Percentiles rank a stretch among this genome's conserved stretches.
These are phyloP conservation scores for Drechmeria coniospora DNA, from an alignment of 2,329 filamentous ascomycete genomes.

Conservation along the genomic window DNA sequence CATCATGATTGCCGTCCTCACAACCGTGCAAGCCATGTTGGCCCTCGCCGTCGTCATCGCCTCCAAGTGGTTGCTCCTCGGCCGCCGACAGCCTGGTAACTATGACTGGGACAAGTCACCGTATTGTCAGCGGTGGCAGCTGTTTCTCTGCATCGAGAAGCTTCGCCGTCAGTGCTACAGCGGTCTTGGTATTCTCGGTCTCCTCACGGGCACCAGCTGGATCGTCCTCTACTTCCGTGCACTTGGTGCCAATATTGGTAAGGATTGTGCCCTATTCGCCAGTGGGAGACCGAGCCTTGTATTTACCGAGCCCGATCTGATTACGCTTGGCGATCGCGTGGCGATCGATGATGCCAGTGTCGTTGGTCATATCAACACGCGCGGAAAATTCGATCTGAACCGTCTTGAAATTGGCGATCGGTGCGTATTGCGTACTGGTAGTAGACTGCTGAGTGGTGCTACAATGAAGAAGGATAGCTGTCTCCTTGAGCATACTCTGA, in stretches of 20 bases:
- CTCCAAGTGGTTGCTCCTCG: slow-evolving; percentile 36
- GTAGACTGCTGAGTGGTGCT: slow-evolving; percentile 35
- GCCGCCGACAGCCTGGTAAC: slow-evolving; percentile 32
- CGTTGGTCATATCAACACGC: slow-evolving; percentile 40
- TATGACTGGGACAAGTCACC: slow-evolving; percentile 41
- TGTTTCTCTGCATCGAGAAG: slow-evolving; percentile 35
- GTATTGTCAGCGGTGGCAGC: slow-evolving; percentile 43
- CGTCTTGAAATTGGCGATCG: slow-evolving; percentile 31
- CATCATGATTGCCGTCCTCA: slow-evolving; percentile 24
- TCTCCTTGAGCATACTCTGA: slow-evolving; percentile 40
- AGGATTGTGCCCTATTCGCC: slow-evolving; percentile 38
- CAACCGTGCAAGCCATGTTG: slow-evolving; percentile 24
- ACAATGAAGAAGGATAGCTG: slow-evolving; percentile 36
- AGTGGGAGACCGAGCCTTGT: slow-evolving; percentile 35
- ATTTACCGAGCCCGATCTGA: slow-evolving; percentile 42
- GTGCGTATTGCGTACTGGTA: slow-evolving; percentile 35
- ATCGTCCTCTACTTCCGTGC: slow-evolving; percentile 36
- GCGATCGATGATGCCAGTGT: slow-evolving; percentile 39
- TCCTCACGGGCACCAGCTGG: slow-evolving; percentile 38
- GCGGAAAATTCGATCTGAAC: slow-evolving; percentile 41
- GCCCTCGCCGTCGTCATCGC: slow-evolving; percentile 27
- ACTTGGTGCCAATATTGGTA: slow-evolving; percentile 36
- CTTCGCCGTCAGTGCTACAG: slow-evolving; percentile 34
- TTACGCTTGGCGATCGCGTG: slow-evolving; percentile 36
- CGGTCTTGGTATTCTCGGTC: slow-evolving; percentile 32